Evolutionary conservation across 352 stramenopile genomes (phyloP), one percentile per base, ranked within the genome.

Genomic region (Pythium phragmitis): DNA sequence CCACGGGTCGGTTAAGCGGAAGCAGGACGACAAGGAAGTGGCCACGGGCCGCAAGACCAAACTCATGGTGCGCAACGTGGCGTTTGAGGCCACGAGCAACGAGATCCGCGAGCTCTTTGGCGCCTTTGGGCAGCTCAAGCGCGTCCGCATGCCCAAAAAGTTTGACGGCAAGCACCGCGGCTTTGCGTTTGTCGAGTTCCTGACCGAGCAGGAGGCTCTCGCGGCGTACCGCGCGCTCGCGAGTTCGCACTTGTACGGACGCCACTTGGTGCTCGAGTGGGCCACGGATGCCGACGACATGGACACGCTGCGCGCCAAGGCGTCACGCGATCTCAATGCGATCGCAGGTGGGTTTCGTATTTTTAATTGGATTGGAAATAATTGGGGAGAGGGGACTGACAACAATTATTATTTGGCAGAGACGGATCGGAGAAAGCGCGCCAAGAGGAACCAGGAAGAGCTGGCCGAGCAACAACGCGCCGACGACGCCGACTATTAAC

Each of bases 151-250:
- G 65, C 98, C 98, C 28, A 99, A 99, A 77, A 99, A 99, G 72
- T 99, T 99, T 68, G 97, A 99, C 77, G 97, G 97, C 50, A 85
- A 80, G 53, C 94, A 99, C 76, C 96, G 98, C 60, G 98, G 86
- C 52, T 99, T 99, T 74, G 97, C 96, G 17, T 99, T 99, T 71
- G 93, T 99, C 48, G 97, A 99, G 66, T 99, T 98, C 66, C 63
- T 98, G 26, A 98, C 96, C 2, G 81, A 92, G 47, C 94, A 99
- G 69, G 97, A 99, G 74, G 96, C 97, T 5, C 69, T 88, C 62
- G 90, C 84, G 51, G 97, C 96, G 19, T 97, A 98, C 71, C 85
- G 79, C 21, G 80, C 94, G 54, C 85, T 99, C 21, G 87, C 85
- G 8, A 92, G 85, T 63, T 99, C 97, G 21, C 98, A 99, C 79